A percentile compares a stretch with the other conserved stretches of the same genome.
These are phyloP conservation scores for Paecilomyces sp. DNA, from an alignment of 2,329 filamentous ascomycete genomes.

Conservation along the genomic window DNA sequence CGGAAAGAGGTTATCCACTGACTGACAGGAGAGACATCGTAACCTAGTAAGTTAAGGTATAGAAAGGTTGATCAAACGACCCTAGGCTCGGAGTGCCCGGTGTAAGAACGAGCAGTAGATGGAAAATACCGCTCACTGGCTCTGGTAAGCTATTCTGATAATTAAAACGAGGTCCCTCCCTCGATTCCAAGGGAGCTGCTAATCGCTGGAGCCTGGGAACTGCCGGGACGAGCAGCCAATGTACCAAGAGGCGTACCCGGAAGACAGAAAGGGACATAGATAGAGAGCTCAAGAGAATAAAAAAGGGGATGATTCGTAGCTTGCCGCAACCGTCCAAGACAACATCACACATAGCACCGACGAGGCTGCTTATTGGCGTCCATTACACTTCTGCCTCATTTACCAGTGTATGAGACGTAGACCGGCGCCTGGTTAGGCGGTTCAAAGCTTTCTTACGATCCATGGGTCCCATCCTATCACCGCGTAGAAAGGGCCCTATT, in stretches of 20 bases:
- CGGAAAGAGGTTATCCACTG: neutral
- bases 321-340: neutral
- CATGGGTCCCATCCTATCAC: neutral
- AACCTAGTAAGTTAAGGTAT: neutral
- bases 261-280: neutral
- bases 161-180: neutral
- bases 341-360: neutral
- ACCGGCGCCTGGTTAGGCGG: neutral
- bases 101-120: neutral
- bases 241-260: neutral
- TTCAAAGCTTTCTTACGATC: neutral
- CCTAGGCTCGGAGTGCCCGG: neutral
- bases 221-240: neutral
- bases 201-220: neutral
- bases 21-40: neutral
- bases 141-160: neutral
- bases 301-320: neutral
- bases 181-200: neutral
- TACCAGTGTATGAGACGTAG: neutral
- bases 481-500: neutral
- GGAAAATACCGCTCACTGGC: neutral
- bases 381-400: neutral
- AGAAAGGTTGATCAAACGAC: neutral
- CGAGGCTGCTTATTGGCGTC: neutral
- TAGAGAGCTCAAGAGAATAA: neutral